Percentiles rank a stretch among this genome's conserved stretches.
These are phyloP conservation scores for Mucuna pruriens DNA, from an alignment of 306 rosid species.

Conservation along the genomic window DNA sequence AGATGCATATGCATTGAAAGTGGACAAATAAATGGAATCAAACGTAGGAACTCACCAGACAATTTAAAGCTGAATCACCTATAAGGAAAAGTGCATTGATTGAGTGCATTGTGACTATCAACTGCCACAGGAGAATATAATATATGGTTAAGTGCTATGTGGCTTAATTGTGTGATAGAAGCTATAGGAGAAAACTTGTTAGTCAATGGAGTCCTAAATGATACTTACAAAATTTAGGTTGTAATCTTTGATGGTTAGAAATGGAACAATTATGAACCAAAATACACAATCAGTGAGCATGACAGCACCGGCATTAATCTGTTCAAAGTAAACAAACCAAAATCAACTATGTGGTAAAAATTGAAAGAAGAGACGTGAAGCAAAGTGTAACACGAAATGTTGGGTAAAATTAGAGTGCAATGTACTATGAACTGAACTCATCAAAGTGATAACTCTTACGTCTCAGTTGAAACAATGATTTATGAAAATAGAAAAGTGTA, in stretches of 20 bases:
- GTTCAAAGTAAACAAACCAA: constrained; percentile 39
- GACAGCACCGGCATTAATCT: constrained; percentile 99
- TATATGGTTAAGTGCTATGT: constrained; percentile 10
- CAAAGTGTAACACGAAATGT: background rate
- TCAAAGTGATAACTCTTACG: background rate
- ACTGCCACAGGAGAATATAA: constrained; percentile 52
- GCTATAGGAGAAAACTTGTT: background rate
- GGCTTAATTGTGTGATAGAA: background rate
- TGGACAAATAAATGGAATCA: constrained; percentile 21
- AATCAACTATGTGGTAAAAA: constrained; percentile 11
- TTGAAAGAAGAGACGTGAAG: background rate
- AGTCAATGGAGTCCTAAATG: constrained; percentile 10
- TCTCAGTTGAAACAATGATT: background rate
- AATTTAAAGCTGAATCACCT: constrained; percentile 80
- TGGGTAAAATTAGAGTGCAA: background rate
- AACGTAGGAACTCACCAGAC: constrained; percentile 65
- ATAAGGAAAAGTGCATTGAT: constrained; percentile 91
- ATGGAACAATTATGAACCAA: constrained; percentile 93
- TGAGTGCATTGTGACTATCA: constrained; percentile 80
- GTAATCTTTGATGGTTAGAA: constrained; percentile 86
- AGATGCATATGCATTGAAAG: constrained; percentile 5
- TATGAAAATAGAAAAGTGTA: constrained; percentile 28
- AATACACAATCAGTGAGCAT: constrained; percentile 91
- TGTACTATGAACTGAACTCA: constrained; percentile 8
- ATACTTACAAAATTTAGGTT: constrained; percentile 82